Base-by-base conservation (phyloP, 1,284 basidiomycete genomes). In the Trichosporon sp. region DNA sequence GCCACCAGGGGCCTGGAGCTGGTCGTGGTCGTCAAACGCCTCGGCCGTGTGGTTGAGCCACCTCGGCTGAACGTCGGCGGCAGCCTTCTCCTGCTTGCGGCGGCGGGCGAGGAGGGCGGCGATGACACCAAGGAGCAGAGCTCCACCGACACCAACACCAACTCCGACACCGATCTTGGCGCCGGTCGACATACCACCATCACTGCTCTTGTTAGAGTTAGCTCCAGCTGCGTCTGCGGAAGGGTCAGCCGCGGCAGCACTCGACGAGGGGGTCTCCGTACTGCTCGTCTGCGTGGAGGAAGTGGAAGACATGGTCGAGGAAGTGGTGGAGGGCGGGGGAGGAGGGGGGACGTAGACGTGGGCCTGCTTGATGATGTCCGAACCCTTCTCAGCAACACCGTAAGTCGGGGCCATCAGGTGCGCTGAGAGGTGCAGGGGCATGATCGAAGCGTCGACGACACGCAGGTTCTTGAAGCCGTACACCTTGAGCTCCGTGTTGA, bases 341-440 rank as follows among this genome's bases (percentile, higher is more conserved):
- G 37, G 51, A 3, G 65, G 32, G 21, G 65, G 32, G 67, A 68
- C 67, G 63, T 65, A 61, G 38, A 48, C 19, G 64, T 46, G 35
- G 40, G 56, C 26, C 68, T 67, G 59, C 78, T 88, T 87, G 80
- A 92, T 89, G 69, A 91, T 85, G 56, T 87, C 86, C 3, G 89
- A 86, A 0, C 88, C 90, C 78, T 88, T 88, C 82, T 92, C 90
- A 3, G 90, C 90, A 54, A 91, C 83, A 40, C 90, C 91, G 78
- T 91, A 93, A 1, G 88, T 87, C 7, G 89, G 74, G 7, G 78
- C 80, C 82, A 85, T 84, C 67, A 80, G 73, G 74, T 85, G 84
- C 0, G 84, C 81, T 1, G 82, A 82, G 43, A 85, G 70, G 26
- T 85, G 81, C 8, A 86, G 76, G 2, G 86, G 86, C 65, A 85